Evolutionary conservation across 164 flowering plant species (phyloP), one percentile per base, ranked within the genome.

Genomic region (Liquidambar formosana): DNA sequence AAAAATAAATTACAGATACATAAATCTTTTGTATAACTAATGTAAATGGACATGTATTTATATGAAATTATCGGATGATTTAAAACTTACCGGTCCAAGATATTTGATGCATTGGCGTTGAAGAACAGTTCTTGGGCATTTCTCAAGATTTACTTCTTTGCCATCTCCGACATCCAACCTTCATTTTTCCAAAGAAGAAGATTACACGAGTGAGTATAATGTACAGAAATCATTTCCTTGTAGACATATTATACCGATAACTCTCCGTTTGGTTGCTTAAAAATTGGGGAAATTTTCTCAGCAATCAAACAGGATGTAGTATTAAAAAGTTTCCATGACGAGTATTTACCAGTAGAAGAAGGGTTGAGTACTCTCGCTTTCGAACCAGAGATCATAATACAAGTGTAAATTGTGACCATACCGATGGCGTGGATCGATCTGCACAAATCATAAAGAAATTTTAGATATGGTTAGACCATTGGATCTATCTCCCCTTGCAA

Each of bases 131-230:
- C 94, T 84, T 8, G 88, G 81, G 65, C 91, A 87, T 43, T 63
- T 78, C 63, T 80, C 82, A 5, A 85, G 76, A 66, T 76, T 83
- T 56, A 84, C 67, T 60, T 89, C 89, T 78, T 82, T 87, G 10
- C 94, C 94, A 65, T 85, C 87, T 75, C 94, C 94, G 68, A 89
- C 80, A 79, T 89, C 94, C 83, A 89, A 77, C 93, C 93, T 88
- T 11, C 57, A 75, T 25, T 67, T 67, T 28, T 23, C 23, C 23
- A 65, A 33, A 60, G 51, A 48, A 51, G 28, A 9, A 6, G n/a
- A 23, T 22, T 5, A 22, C 27, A 22, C 22, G 58, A 1, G 27
- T 21, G 25, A 9, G 41, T 33, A 33, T 21, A 54, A 54, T 54
- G 14, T 23, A 23, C 22, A 27, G 23, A 12, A 22, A 22, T 54